These are phyloP conservation scores for Graphium sp. DNA, from an alignment of 2,329 filamentous ascomycete genomes.

Conservation along the genomic window DNA sequence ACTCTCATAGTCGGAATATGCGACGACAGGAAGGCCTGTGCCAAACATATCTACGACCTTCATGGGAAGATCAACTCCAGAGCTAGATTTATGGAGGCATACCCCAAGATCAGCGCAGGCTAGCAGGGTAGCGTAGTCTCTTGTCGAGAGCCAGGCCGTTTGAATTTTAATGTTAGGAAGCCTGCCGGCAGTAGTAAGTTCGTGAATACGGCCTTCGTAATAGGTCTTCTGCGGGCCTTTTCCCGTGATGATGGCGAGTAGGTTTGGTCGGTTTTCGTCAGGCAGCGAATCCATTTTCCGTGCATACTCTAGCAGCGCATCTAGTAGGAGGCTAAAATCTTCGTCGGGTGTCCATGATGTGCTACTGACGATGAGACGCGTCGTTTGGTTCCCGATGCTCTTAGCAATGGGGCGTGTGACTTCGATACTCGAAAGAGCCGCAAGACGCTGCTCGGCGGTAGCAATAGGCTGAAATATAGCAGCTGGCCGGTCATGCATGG, in stretches of 20 bases:
- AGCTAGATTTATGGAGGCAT: slow-evolving; percentile 83
- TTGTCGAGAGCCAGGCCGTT: slow-evolving; percentile 72
- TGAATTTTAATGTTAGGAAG: slow-evolving; percentile 55
- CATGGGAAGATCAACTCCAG: slow-evolving; percentile 93
- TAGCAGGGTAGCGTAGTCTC: slow-evolving; percentile 72
- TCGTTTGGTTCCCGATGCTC: slow-evolving; percentile 38
- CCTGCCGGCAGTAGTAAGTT: slow-evolving; percentile 41
- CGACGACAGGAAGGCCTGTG: slow-evolving; percentile 75
- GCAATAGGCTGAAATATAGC: slow-evolving; percentile 60
- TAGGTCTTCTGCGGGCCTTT: slow-evolving; percentile 71
- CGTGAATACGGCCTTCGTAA: slow-evolving; percentile 51
- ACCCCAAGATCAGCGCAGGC: slow-evolving; percentile 79
- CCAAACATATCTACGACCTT: slow-evolving; percentile 99
- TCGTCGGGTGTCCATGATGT: slow-evolving; percentile 97
- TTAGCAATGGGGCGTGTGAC: slow-evolving; percentile 44
- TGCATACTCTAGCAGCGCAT: slow-evolving; percentile 66
- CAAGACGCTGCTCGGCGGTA: slow-evolving; percentile 23
- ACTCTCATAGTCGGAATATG: slow-evolving; percentile 73
- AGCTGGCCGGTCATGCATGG: slow-evolving; percentile 77
- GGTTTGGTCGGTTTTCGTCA: slow-evolving; percentile 20
- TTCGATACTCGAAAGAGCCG: slow-evolving; percentile 48
- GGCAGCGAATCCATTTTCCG: slow-evolving; percentile 18
- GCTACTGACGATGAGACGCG: slow-evolving; percentile 69
- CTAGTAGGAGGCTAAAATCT: slow-evolving; percentile 77
- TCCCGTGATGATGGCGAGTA: slow-evolving; percentile 87